Evolutionary conservation across 306 rosid genomes (phyloP), one percentile per base, ranked within the genome.

Genomic region (Medicago arabica): DNA sequence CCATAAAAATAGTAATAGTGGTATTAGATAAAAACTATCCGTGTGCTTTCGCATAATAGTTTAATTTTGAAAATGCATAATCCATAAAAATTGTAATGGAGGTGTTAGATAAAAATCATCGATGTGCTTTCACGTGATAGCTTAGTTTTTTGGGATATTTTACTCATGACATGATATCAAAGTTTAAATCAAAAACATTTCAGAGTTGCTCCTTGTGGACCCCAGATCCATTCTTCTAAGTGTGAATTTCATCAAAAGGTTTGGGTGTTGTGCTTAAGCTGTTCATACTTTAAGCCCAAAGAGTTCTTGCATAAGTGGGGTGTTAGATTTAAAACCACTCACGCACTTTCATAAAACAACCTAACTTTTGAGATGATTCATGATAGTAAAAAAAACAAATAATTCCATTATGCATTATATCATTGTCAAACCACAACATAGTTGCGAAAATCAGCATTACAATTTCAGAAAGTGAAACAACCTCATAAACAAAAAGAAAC

Each of bases 41-140:
- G 25, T 69, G n/a, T 49, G 4, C 7, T 69, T 49, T 49, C 16
- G 5, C 46, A 9, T 50, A 25, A 66, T 18, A 66, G 67, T 23
- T 62, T 62, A 62, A 40, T 8, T 39, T 67, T 44, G n/a, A 75
- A 57, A 75, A 66, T 58, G 55, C 63, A 69, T 36, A 69, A 70
- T 60, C 17, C 10, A 60, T 61, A 51, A 50, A 39, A 17, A 44
- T 41, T 53, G 23, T 69, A 69, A n/a, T n/a, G n/a, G n/a, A n/a
- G 41, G 60, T 25, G 41, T 68, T 25, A 31, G 61, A 50, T 69
- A 47, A 69, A 23, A 69, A 28, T 10, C 14, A 69, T 69, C 17
- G 6, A 46, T 69, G n/a, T 49, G 4, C 7, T 69, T 49, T 49
- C 16, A 2, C 46, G n/a, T 50, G 15, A 66, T 18, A 66, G 67